These are phyloP conservation scores for Colletotrichum higginsianum DNA, from an alignment of 2,329 filamentous ascomycete species.

Conservation along the genomic window DNA sequence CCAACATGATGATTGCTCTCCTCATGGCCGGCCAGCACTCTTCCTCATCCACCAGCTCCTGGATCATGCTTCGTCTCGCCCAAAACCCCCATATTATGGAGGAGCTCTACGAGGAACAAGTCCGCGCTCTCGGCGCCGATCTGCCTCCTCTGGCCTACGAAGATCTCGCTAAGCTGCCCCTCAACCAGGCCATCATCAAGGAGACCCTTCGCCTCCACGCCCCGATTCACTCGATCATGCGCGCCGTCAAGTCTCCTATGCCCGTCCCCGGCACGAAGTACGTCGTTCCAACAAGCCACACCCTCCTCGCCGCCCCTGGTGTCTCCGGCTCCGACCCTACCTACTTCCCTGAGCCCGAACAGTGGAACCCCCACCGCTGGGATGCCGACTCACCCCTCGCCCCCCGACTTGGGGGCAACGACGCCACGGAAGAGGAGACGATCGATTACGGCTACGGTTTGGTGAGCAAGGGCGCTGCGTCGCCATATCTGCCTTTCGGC, in stretches of 20 bases:
- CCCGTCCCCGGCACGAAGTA: conserved; percentile 86
- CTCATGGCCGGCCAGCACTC: conserved; percentile 95
- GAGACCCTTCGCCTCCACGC: conserved; percentile 93
- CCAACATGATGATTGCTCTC: conserved; percentile 94
- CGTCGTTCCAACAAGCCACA: conserved; percentile 84
- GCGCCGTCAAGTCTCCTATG: conserved; percentile 91
- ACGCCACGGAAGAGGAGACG: conserved; percentile 75
- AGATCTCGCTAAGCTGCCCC: conserved; percentile 81
- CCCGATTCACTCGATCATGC: conserved; percentile 95
- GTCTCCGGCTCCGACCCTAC: conserved; percentile 80
- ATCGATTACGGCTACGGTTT: conserved; percentile 95
- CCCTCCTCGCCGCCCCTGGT: conserved; percentile 87
- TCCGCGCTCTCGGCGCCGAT: conserved; percentile 79
- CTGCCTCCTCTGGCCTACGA: conserved; percentile 84
- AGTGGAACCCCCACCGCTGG: conserved; percentile 96
- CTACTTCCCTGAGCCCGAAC: conserved; percentile 85
- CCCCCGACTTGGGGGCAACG: conserved; percentile 60
- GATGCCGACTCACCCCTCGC: conserved; percentile 74
- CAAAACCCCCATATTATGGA: conserved; percentile 83
- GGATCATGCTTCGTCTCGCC: conserved; percentile 88
- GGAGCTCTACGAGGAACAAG: conserved; percentile 87
- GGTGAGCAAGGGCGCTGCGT: conserved; percentile 90
- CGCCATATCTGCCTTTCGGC: conserved; percentile 94
- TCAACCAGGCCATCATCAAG: conserved; percentile 89
- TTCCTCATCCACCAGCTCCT: conserved; percentile 85